phyloP scores from a whole-genome alignment of 2,329 filamentous ascomycete species.

The Exophiala bonariae region DNA sequence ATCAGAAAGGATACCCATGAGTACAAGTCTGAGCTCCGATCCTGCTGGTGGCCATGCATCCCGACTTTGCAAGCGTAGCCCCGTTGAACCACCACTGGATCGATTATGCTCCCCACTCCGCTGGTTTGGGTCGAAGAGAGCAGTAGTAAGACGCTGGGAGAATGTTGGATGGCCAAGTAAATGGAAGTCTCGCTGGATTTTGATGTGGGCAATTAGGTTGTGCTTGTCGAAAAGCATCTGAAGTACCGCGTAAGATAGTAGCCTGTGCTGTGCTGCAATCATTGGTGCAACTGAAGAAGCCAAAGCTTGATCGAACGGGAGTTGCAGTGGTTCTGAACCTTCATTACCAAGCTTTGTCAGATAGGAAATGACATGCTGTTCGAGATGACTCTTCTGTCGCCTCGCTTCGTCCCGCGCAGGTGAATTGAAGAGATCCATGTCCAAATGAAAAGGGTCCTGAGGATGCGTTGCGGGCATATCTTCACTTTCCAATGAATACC shows the following conservation, averaged over 20 bases:
- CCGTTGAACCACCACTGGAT: constrained; percentile 71
- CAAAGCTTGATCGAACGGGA: constrained; percentile 35
- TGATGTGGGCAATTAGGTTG: constrained; percentile 69
- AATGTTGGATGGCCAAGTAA: constrained; percentile 84
- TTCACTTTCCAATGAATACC: too few species aligned
- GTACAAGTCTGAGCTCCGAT: constrained; percentile 83
- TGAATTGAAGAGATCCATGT: constrained; percentile 8
- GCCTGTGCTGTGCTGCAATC: constrained; percentile 69
- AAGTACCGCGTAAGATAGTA: constrained; percentile 77
- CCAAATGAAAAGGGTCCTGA: constrained; percentile 9
- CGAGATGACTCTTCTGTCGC: neutral
- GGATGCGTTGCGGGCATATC: too few species aligned
- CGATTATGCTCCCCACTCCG: constrained; percentile 74
- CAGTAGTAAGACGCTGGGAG: constrained; percentile 73
- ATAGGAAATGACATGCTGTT: constrained; percentile 11
- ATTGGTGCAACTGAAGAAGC: constrained; percentile 73
- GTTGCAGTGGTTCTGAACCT: constrained; percentile 11
- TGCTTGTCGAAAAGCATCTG: constrained; percentile 75
- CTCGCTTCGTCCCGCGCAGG: constrained; percentile 2
- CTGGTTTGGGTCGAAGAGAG: constrained; percentile 81
- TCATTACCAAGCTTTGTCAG: constrained; percentile 4
- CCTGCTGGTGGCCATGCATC: constrained; percentile 91
- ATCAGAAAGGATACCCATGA: constrained; percentile 83
- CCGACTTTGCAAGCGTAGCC: constrained; percentile 76
- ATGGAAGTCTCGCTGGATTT: constrained; percentile 76